These are phyloP conservation scores for Nemophila menziesii DNA, from an alignment of 257 asterid species.

Conservation along the genomic window DNA sequence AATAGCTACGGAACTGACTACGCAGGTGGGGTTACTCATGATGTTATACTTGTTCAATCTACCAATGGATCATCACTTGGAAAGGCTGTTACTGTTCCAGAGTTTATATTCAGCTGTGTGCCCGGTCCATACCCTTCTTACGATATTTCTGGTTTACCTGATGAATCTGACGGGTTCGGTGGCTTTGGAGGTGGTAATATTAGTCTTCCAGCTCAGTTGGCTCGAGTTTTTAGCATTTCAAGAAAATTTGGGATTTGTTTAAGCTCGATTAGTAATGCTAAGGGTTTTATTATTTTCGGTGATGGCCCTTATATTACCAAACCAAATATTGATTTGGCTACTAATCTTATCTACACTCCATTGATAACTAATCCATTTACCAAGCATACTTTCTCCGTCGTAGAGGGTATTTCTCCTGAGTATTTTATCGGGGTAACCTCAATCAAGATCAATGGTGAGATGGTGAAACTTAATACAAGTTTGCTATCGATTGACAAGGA, in stretches of 20 bases:
- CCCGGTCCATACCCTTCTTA: neutral
- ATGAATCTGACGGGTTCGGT: neutral
- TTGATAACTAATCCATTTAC: conserved; percentile 1
- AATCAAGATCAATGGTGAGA: conserved; percentile 23
- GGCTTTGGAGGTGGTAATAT: neutral
- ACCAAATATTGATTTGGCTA: conserved; percentile 5
- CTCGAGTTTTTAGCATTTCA: neutral
- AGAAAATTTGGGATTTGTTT: conserved; percentile 4
- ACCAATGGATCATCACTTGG: conserved; percentile 1
- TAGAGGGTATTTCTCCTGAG: conserved; percentile 25
- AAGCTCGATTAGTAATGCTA: conserved; percentile 4
- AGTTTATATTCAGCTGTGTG: conserved; percentile 4
- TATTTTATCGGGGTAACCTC: conserved; percentile 35
- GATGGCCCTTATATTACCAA: neutral
- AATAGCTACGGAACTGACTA: conserved; percentile 3
- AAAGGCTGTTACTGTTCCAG: neutral
- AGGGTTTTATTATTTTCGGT: conserved; percentile 3
- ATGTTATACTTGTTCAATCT: neutral
- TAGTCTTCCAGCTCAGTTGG: neutral
- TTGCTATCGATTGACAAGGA: conserved; percentile 22
- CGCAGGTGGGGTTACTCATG: conserved; percentile 5
- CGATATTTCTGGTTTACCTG: too few relatives aligned
- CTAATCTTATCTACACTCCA: conserved; percentile 3
- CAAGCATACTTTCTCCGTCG: conserved; percentile 1
- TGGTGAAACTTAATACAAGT: conserved; percentile 18